Evolutionary conservation across 371 early-diverging fungal species (phyloP), one percentile per base, ranked within the genome.

Genomic region (Mortierella sp.): DNA sequence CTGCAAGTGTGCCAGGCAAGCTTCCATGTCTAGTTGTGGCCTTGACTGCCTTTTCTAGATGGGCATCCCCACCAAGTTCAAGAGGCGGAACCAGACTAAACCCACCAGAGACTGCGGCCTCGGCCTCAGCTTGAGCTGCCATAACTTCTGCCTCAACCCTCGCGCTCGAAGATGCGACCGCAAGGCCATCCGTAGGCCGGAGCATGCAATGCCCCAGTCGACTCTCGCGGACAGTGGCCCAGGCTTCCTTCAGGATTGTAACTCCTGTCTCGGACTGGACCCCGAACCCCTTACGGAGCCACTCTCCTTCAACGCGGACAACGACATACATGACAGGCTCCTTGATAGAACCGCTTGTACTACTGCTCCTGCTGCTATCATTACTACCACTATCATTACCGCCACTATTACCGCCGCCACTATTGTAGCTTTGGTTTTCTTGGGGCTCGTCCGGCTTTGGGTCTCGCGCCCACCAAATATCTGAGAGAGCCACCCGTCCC

Each of bases 381-480:
- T 23, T 5, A 18, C 5, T 51, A 51, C 51, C 51, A 51, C 5
- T 51, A 51, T 23, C 51, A 18, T 18, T 18, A 19, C 51, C 51
- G 51, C 51, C 18, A 16, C 51, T n/a, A n/a, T n/a, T 7, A 25
- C 44, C 14, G 16, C 37, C 23, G 60, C 55, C 55, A 55, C 15
- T 28, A 55, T 55, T 6, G 55, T 28, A 0, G 55, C 55, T 29
- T 57, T 57, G 43, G 64, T 51, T 58, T 55, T 58, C 58, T 53
- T 28, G 56, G 44, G n/a, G 58, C 44, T 14, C 48, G 53, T 28
- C 50, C 12, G 30, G 65, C 29, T 50, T 45, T 21, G 53, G 68
- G 47, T 76, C 77, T 15, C 77, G 64, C 0, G 77, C 77, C 77
- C 77, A 76, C 77, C 77, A 76, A 29, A 76, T 68, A 25, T 76